phyloP scores from a whole-genome alignment of 2,329 filamentous ascomycete species.

The Xylariomycetidae sp. region DNA sequence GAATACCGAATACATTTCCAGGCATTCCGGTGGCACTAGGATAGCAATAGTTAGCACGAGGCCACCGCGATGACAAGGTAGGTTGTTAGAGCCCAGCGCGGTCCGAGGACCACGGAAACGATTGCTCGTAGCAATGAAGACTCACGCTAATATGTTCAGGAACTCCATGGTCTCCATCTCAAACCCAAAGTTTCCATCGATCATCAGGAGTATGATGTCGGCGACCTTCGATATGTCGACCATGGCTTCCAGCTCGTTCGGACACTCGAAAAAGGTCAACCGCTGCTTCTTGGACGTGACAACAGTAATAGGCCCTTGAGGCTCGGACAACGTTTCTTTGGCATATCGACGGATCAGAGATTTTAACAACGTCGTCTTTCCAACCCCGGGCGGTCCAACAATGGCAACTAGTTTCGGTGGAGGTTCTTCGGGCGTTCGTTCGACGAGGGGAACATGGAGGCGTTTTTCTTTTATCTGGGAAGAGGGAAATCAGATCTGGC shows the following conservation, averaged over 20 bases:
- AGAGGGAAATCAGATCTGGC: conserved; percentile 5
- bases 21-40: conserved; percentile 95
- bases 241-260: conserved; percentile 95
- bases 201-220: conserved; percentile 95
- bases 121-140: too few species aligned
- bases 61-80: too few species aligned
- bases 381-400: conserved; percentile 89
- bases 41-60: too few species aligned
- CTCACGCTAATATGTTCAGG: conserved; percentile 84
- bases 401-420: conserved; percentile 90
- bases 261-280: conserved; percentile 92
- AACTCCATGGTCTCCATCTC: conserved; percentile 99
- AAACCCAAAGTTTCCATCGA: conserved; percentile 97
- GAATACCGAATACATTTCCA: conserved; percentile 93
- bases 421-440: conserved; percentile 91
- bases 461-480: conserved; percentile 96
- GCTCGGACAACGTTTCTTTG: conserved; percentile 88
- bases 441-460: conserved; percentile 92
- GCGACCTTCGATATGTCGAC: conserved; percentile 96
- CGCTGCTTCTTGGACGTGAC: conserved; percentile 95
- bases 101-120: too few species aligned
- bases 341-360: conserved; percentile 91
- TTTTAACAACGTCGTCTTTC: conserved; percentile 94
- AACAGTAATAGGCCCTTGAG: conserved; percentile 88
- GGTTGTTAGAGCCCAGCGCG: too few species aligned